Percentiles rank a stretch among this genome's conserved stretches.
These are phyloP conservation scores for Blumeriella jaapii DNA, from an alignment of 2,329 filamentous ascomycete species.

Conservation along the genomic window DNA sequence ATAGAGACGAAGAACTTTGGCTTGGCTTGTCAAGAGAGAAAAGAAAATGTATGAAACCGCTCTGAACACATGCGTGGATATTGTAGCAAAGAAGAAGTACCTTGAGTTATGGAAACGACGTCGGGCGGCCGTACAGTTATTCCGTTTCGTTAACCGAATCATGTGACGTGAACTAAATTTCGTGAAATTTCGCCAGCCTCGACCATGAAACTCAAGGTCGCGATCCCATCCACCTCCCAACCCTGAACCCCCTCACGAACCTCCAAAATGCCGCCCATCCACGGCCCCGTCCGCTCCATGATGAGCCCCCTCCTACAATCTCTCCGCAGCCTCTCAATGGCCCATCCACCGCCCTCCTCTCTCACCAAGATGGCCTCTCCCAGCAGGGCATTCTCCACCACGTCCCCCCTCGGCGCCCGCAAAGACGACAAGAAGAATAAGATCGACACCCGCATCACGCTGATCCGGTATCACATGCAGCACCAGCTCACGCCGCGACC, in stretches of 20 bases:
- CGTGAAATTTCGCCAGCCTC: slow-evolving; percentile 3
- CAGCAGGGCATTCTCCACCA: slow-evolving; percentile 16
- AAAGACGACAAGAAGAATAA: slow-evolving; percentile 9
- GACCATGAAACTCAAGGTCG: slow-evolving; percentile 6
- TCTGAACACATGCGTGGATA: no score
- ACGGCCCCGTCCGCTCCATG: slow-evolving; percentile 17
- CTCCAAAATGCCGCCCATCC: slow-evolving; percentile 15
- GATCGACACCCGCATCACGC: slow-evolving; percentile 5
- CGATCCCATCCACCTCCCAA: slow-evolving; percentile 1
- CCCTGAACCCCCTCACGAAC: slow-evolving; percentile 11
- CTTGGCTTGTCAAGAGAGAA: no score
- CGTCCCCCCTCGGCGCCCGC: slow-evolving; percentile 7
- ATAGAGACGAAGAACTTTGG: no score
- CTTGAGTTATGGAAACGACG: no score
- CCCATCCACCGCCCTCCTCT: not conserved
- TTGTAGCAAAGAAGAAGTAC: no score
- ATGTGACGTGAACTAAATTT: slow-evolving; percentile 4
- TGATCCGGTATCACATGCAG: slow-evolving; percentile 50
- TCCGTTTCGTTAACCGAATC: no score
- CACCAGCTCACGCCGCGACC: slow-evolving; percentile 62
- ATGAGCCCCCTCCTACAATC: no score
- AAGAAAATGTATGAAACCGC: no score
- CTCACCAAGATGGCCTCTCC: not conserved
- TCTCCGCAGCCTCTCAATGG: slow-evolving; percentile 3
- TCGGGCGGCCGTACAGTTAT: no score